Evolutionary conservation across 345 rosid species (phyloP).

Genomic region (Leavenworthia alabamica): DNA sequence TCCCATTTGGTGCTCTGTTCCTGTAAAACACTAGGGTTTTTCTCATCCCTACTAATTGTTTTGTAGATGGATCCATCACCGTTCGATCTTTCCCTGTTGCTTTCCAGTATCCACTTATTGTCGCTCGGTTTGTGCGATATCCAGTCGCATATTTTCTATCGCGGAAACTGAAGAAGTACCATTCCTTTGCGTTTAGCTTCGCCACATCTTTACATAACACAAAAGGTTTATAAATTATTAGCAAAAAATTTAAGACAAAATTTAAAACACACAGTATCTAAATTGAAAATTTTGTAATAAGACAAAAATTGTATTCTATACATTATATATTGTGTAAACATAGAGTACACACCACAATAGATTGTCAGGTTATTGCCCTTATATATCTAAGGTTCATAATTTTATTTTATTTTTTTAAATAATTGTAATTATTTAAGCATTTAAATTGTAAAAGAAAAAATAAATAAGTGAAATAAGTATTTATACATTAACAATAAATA

Average conservation of each 20-base stretch:
- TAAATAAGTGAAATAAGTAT: neutral
- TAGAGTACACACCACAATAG: neutral
- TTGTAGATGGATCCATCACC: constrained; percentile 57
- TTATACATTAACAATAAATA: neutral
- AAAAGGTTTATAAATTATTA: neutral
- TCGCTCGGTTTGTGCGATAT: constrained; percentile 80
- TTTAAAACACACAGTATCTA: neutral
- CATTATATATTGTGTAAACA: neutral
- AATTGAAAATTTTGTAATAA: neutral
- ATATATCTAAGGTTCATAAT: neutral
- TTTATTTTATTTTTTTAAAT: neutral
- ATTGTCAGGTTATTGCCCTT: neutral
- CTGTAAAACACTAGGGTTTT: constrained; percentile 88
- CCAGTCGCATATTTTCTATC: constrained; percentile 95
- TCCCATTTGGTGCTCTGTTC: constrained; percentile 90
- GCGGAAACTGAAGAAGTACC: constrained; percentile 97
- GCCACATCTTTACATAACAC: constrained; percentile 58
- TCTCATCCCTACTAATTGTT: constrained; percentile 85
- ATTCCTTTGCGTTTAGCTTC: constrained; percentile 82
- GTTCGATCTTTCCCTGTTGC: constrained; percentile 96
- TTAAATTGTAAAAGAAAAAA: neutral
- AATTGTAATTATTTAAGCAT: neutral
- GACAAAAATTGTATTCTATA: neutral
- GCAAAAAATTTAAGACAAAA: too few species aligned
- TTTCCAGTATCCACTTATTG: constrained; percentile 87